Base-by-base conservation (phyloP, 2,329 filamentous ascomycete genomes). In the Colletotrichum sojae region DNA sequence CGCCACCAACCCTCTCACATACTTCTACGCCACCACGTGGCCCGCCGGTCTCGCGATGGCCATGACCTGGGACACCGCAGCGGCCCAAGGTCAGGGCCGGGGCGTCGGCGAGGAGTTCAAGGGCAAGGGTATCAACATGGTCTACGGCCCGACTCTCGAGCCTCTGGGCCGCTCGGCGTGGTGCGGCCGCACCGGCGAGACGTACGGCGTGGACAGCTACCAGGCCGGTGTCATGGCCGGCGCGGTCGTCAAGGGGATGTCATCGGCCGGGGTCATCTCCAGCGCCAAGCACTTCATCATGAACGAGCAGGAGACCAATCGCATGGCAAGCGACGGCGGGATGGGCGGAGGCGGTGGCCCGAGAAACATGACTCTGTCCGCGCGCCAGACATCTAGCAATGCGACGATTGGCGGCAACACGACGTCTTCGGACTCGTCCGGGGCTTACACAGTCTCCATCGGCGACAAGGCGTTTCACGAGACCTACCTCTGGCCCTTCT, bases 301-400 rank as follows among this genome's bases (percentile, higher is more conserved):
- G 16, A 89, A 91, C 63, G 89, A 91, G 74, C 89, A 91, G 76
- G 89, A 91, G 68, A 87, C 83, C 0, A 81, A 79, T 54, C 76
- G 85, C 5, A 66, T 61, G 63, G 39, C 18, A 4, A 74, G 75
- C 0, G 86, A 48, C 31, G 83, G 83, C 12, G 85, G 88, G 0
- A 59, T 49, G 45, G 45, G 56, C 5, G 45, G 31, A 18, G 53
- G 36, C 0, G 54, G 54, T 3, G n/a, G 18, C 0, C 31, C 31
- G 1, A 31, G 40, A 1, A 58, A 63, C 52, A 20, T 18, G 5
- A 63, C 52, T 0, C 8, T 63, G 15, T 49, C 43, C 1, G 25
- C 22, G 1, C 88, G 92, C 27, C 92, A 94, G 77, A 83, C 95
- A 36, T 93, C 90, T 6, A 90, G 90, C 63, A 95, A 96, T 75